A percentile compares a stretch with the other conserved stretches of the same genome.
Conservation (phyloP, 2,329 filamentous ascomycete genomes). For the Lasiodiplodia citricola region DNA sequence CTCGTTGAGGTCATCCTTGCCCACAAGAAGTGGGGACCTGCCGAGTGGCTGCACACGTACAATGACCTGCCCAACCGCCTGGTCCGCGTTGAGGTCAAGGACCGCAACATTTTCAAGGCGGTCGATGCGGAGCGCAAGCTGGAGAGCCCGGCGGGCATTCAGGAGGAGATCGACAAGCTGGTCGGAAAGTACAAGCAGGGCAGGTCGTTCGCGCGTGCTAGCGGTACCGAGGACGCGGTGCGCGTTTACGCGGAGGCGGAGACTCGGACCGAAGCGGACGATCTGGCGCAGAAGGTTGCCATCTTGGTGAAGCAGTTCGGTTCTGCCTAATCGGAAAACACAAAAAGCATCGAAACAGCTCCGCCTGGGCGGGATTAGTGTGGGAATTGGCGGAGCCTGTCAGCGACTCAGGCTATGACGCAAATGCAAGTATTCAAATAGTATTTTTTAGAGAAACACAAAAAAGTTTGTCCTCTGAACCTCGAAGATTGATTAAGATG, state of each 20-base stretch:
- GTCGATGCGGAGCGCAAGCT: slow-evolving; percentile 91
- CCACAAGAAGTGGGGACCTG: slow-evolving; percentile 88
- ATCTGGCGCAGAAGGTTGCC: slow-evolving; percentile 83
- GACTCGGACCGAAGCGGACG: slow-evolving; percentile 86
- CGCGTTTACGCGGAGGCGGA: slow-evolving; percentile 95
- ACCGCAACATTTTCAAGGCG: slow-evolving; percentile 88
- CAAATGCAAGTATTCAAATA: slow-evolving; percentile 2
- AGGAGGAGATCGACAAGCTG: slow-evolving; percentile 83
- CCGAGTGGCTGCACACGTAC: slow-evolving; percentile 93
- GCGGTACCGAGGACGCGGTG: slow-evolving; percentile 94
- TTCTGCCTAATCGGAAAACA: neutral
- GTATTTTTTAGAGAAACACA: neutral
- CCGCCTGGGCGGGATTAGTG: neutral
- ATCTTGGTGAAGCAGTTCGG: slow-evolving; percentile 65
- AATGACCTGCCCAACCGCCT: slow-evolving; percentile 92
- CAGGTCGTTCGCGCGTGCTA: slow-evolving; percentile 87
- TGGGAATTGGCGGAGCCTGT: neutral
- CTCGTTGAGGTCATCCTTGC: slow-evolving; percentile 95
- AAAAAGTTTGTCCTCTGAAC: slow-evolving; percentile 9
- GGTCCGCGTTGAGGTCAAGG: slow-evolving; percentile 86
- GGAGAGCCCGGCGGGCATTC: slow-evolving; percentile 76
- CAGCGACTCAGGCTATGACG: neutral
- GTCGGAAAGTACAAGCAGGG: slow-evolving; percentile 92
- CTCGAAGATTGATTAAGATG: neutral
- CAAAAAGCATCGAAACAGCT: neutral